These are phyloP conservation scores for Suhomyces sp. DNA, from an alignment of 805 yeast genomes.

Conservation along the genomic window DNA sequence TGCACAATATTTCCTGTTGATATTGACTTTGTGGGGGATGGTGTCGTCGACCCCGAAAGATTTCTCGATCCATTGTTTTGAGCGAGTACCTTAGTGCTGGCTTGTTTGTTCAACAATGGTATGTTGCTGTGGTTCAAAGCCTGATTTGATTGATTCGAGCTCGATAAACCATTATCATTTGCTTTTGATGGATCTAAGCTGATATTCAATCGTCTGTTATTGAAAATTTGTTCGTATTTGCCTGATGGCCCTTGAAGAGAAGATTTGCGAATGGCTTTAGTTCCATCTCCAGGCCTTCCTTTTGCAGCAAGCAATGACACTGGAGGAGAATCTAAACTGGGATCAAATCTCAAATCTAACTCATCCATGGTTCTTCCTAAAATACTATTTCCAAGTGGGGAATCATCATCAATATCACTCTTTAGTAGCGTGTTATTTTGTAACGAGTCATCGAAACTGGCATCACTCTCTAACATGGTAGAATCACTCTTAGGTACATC, in stretches of 20 bases:
- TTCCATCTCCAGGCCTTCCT: slow-evolving; percentile 1
- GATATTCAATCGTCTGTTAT: slow-evolving; percentile 18
- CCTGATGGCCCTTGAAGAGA: no score
- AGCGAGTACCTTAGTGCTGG: slow-evolving; percentile 29
- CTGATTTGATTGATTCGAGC: slow-evolving; percentile 1
- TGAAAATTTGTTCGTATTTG: no score
- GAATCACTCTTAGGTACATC: slow-evolving; percentile 11
- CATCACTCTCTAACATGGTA: slow-evolving; percentile 26
- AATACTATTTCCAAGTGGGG: slow-evolving; percentile 27
- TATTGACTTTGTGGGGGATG: no score
- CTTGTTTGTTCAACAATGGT: slow-evolving; percentile 37
- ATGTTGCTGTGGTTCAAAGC: slow-evolving; percentile 17
- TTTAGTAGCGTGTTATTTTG: slow-evolving; percentile 9
- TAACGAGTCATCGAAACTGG: slow-evolving; percentile 30
- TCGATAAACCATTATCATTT: no score
- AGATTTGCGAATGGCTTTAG: no score
- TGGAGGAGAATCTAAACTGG: slow-evolving; percentile 34
- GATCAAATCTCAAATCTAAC: slow-evolving; percentile 28
- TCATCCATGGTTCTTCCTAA: slow-evolving; percentile 32
- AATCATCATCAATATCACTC: slow-evolving; percentile 28
- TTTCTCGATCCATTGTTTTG: no score
- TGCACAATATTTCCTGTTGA: no score
- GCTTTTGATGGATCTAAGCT: slow-evolving; percentile 11
- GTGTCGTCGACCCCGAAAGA: no score
- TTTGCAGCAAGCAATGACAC: slow-evolving; percentile 2